A percentile compares a stretch with the other conserved stretches of the same genome.
Evolutionary conservation across 306 rosid genomes (phyloP).

Genomic region (Vigna hirtella): DNA sequence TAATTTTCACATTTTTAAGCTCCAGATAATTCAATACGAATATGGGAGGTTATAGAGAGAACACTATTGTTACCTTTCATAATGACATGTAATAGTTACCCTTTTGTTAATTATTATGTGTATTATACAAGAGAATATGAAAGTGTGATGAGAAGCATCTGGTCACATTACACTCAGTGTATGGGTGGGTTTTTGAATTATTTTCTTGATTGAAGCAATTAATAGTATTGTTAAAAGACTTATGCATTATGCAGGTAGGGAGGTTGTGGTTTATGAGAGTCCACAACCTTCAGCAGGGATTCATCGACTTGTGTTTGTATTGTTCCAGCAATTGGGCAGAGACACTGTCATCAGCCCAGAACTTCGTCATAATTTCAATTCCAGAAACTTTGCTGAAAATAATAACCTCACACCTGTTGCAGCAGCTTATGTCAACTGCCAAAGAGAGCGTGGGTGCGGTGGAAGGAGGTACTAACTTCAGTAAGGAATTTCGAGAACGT

Average conservation of each 20-base stretch:
- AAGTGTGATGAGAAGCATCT: too few species aligned
- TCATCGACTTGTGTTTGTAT: conserved; percentile 68
- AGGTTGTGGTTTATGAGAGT: conserved; percentile 51
- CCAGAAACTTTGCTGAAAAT: conserved; percentile 67
- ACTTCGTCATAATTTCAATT: conserved; percentile 90
- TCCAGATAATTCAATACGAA: too few species aligned
- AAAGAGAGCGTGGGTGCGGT: conserved; percentile 79
- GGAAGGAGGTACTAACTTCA: conserved; percentile 59
- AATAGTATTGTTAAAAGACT: too few species aligned
- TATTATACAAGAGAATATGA: too few species aligned
- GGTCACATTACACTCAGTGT: too few species aligned
- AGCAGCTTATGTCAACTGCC: conserved; percentile 75
- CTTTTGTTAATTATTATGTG: too few species aligned
- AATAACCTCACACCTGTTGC: conserved; percentile 80
- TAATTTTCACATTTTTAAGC: too few species aligned
- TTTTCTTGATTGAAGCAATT: too few species aligned
- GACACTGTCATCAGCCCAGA: conserved; percentile 86
- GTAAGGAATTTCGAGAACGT: neutral
- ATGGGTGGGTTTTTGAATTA: too few species aligned
- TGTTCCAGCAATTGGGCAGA: conserved; percentile 83
- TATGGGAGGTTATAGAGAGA: too few species aligned
- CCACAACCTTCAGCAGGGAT: conserved; percentile 81
- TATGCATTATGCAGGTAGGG: conserved; percentile 42
- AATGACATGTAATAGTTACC: neutral
- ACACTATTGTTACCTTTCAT: too few species aligned